Evolutionary conservation across 2,329 filamentous ascomycete genomes (phyloP).

Genomic region (Periconia digitata): DNA sequence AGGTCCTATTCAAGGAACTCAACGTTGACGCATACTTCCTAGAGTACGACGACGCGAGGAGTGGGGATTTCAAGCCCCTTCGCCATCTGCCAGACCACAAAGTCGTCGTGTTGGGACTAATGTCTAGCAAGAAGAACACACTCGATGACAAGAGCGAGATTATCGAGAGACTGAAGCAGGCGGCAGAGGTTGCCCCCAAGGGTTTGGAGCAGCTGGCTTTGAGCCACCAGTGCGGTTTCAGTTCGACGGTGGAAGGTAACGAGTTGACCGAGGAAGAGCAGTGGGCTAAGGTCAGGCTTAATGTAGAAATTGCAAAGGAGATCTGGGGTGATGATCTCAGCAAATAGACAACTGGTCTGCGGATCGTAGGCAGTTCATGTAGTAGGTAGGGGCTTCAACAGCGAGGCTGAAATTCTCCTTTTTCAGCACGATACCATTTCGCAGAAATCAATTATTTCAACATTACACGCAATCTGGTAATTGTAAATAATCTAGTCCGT

Average conservation of each 20-base stretch:
- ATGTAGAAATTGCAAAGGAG: conserved; percentile 60
- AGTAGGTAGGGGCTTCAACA: background rate
- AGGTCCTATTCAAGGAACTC: conserved; percentile 59
- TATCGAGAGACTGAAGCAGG: conserved; percentile 40
- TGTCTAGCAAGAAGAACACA: conserved; percentile 60
- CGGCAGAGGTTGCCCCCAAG: conserved; percentile 49
- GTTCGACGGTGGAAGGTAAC: conserved; percentile 59
- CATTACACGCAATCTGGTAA: background rate
- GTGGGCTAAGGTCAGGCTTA: conserved; percentile 58
- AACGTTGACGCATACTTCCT: conserved; percentile 62
- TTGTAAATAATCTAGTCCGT: too few relatives aligned
- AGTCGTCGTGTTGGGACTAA: conserved; percentile 58
- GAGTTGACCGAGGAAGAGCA: conserved; percentile 59
- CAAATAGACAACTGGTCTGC: conserved; percentile 12
- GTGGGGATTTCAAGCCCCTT: conserved; percentile 58
- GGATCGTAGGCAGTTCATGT: background rate
- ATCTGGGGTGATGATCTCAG: conserved; percentile 56
- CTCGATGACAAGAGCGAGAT: conserved; percentile 54
- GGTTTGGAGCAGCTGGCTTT: conserved; percentile 59
- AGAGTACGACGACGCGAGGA: conserved; percentile 60
- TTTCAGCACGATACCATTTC: background rate
- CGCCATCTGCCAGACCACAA: conserved; percentile 58
- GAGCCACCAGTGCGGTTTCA: conserved; percentile 62
- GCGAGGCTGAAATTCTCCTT: background rate
- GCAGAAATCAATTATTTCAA: background rate